These are phyloP conservation scores for Colletotrichum tropicale DNA, from an alignment of 2,329 filamentous ascomycete genomes.

Conservation along the genomic window DNA sequence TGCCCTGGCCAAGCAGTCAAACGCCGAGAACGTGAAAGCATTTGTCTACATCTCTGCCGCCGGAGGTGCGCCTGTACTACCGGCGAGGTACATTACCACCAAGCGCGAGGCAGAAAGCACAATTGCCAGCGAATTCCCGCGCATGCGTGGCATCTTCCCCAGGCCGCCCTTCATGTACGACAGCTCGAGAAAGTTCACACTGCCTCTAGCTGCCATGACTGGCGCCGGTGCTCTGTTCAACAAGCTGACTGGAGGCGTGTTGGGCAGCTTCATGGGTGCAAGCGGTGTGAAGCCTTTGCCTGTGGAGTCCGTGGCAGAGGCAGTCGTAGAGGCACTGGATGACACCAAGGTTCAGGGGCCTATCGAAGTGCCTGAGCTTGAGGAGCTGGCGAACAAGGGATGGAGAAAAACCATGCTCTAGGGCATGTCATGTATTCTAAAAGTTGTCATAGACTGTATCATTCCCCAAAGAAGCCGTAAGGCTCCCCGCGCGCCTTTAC, in stretches of 20 bases:
- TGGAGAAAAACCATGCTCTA: conserved; percentile 94
- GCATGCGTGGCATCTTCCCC: conserved; percentile 81
- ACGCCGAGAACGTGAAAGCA: conserved; percentile 64
- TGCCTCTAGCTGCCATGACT: conserved; percentile 82
- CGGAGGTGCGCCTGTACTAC: conserved; percentile 83
- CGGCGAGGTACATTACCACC: conserved; percentile 83
- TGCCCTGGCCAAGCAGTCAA: conserved; percentile 78
- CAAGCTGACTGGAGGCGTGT: conserved; percentile 73
- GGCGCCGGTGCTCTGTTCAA: conserved; percentile 80
- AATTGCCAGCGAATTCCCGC: conserved; percentile 74
- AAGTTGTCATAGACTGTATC: conserved; percentile 33
- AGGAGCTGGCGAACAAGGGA: conserved; percentile 77
- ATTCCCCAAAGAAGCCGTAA: background rate
- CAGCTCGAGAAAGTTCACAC: conserved; percentile 76
- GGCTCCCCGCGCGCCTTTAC: background rate
- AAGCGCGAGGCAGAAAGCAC: conserved; percentile 88
- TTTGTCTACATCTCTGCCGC: conserved; percentile 93
- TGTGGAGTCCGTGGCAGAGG: conserved; percentile 86
- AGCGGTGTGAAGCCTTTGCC: conserved; percentile 86
- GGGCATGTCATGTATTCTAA: conserved; percentile 25
- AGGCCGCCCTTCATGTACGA: conserved; percentile 92
- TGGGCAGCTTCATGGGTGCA: conserved; percentile 79
- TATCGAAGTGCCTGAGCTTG: conserved; percentile 80
- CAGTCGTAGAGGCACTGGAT: conserved; percentile 84
- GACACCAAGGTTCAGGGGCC: conserved; percentile 76